Base-by-base conservation (phyloP, 192 early-diverging fungal species). In the Geranomyces variabilis region DNA sequence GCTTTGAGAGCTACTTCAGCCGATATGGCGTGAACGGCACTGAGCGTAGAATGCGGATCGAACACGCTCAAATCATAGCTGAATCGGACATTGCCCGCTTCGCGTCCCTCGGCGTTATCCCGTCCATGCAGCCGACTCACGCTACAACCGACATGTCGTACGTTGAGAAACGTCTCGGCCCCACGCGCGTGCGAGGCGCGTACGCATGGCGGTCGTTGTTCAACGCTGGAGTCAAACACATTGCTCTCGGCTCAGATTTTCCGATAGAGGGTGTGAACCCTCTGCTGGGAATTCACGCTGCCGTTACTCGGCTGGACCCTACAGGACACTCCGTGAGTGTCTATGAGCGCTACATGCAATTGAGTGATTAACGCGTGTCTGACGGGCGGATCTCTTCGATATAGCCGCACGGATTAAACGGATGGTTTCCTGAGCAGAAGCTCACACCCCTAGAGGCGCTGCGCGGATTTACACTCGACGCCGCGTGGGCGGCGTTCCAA, bases 61-160 rank as follows among this genome's bases (percentile, higher is more conserved):
- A 88, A 63, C 86, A 88, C 65, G 84, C 86, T 13, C 86, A 88
- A 63, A 76, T 88, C 30, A 24, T 88, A 15, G 6, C 3, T 7
- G n/a, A 53, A 53, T 6, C 19, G 51, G 87, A 88, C 66, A 74
- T 88, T 19, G 57, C 56, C 34, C 83, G 86, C 4, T 67, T 83
- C 47, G 80, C 51, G 19, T 28, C 36, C 15, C 59, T 88, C 4
- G 80, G 80, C 1, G 77, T 88, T 4, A 60, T 87, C 9, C 84
- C 87, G 21, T 83, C 80, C 22, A 77, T 88, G 66, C 87, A 88
- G 67, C 87, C 87, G 21, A 80, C 86, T 9, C 84, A 89, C 55
- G 77, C 82, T 14, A 87, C 83, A 10, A 75, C 69, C 62, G 85
- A 87, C 65, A 87, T 87, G 85, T 10, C 41, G 19, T 87, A 86